Base-by-base conservation (phyloP, 345 rosid genomes). In the Brassica nigra region DNA sequence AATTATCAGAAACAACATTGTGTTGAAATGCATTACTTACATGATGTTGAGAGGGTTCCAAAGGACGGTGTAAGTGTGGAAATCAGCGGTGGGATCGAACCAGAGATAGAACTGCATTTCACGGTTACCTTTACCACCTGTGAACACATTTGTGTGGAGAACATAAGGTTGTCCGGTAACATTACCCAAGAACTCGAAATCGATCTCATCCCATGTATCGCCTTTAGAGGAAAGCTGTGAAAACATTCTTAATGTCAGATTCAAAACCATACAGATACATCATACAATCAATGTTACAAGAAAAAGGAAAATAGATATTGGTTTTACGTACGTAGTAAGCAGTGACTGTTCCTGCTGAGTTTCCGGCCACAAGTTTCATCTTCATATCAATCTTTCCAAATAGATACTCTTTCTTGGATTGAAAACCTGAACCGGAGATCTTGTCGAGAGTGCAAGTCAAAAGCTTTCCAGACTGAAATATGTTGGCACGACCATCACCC, bases 281-380 rank as follows among this genome's bases (percentile, higher is more conserved):
- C 27, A 23, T 23, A 29, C 59, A 30, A 54, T 6, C 27, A 66
- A 18, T 8, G 37, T 2, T 11, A 20, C 11, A 34, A 30, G 16
- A 59, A 2, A 1, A 1, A 36, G 6, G 42, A 0, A 57, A 7
- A 29, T 2, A 39, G 4, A 68, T 36, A 64, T 6, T 1, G 5
- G 5, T 2, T 10, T 1, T 14, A 75, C 86, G 73, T 85, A 90
- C 93, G 59, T 90, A 92, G 69, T 82, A 90, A 9, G 97, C 85
- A 0, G 92, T 90, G 71, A 92, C 93, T 18, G 95, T 90, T 80
- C 97, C 97, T 0, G 97, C 97, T 3, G 97, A 91, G 71, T 91
- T 90, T 16, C 94, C 94, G 1, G 91, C 83, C 29, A 90, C 94
- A 8, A 91, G 92, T 81, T 91, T 91, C 72, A 91, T 82, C 36